Evolutionary conservation across 768 basidiomycete genomes (phyloP).

Genomic region (Rhizopogon vesiculosus): DNA sequence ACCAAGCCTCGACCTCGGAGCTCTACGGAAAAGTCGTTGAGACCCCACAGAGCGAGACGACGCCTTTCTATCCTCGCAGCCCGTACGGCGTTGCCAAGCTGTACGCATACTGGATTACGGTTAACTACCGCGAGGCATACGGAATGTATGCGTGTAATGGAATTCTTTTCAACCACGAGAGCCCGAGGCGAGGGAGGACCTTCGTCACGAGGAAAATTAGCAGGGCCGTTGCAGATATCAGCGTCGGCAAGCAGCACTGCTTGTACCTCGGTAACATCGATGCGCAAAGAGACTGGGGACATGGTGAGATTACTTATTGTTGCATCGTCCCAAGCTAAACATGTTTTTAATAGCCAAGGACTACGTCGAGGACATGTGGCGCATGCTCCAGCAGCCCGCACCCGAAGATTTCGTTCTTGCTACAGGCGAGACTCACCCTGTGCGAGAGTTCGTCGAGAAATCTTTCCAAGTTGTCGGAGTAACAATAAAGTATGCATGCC

Average conservation of each 20-base stretch:
- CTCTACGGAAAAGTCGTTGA: constrained; percentile 96
- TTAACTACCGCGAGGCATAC: constrained; percentile 93
- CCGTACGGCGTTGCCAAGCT: constrained; percentile 97
- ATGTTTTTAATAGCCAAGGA: constrained; percentile 56
- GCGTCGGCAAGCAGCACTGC: constrained; percentile 82
- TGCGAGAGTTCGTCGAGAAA: constrained; percentile 90
- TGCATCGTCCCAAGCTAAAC: neutral
- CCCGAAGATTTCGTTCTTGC: constrained; percentile 93
- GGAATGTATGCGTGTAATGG: constrained; percentile 97
- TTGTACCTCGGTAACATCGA: constrained; percentile 94
- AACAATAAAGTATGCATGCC: constrained; percentile 49
- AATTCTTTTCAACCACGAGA: constrained; percentile 98
- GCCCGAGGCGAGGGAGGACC: constrained; percentile 88
- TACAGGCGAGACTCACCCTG: constrained; percentile 93
- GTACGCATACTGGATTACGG: constrained; percentile 86
- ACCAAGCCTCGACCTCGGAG: constrained; percentile 96
- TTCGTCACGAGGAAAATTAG: constrained; percentile 97
- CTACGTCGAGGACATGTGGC: constrained; percentile 98
- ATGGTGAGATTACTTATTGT: constrained; percentile 51
- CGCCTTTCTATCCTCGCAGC: constrained; percentile 97
- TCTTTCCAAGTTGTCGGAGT: constrained; percentile 69
- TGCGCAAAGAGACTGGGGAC: constrained; percentile 96
- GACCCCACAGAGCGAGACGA: constrained; percentile 92
- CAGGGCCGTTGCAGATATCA: constrained; percentile 89
- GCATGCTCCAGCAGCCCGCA: constrained; percentile 82